A percentile compares a stretch with the other conserved stretches of the same genome.
Evolutionary conservation across 2,329 filamentous ascomycete species (phyloP).

Genomic region (Alternaria panax): DNA sequence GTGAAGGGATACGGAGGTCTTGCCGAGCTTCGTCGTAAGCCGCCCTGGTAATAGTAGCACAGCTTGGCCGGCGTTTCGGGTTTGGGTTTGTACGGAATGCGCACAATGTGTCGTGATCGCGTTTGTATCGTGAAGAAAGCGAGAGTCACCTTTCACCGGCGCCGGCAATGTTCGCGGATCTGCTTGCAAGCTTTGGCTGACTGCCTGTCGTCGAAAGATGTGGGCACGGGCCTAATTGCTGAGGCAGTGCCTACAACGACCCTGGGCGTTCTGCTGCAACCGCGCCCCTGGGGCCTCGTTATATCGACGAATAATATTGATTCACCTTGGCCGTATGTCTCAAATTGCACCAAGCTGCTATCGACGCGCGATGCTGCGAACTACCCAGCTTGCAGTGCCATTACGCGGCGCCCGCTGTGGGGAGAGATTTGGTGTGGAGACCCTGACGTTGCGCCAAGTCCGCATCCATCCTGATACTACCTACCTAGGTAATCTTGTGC

Average conservation of each 20-base stretch:
- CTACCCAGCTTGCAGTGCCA: conserved; percentile 6
- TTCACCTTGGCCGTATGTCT: neutral
- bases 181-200: conserved; percentile 12
- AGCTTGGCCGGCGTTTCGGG: conserved; percentile 17
- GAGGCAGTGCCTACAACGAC: conserved; percentile 17
- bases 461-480: neutral
- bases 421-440: conserved; percentile 11
- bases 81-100: neutral
- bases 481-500: neutral
- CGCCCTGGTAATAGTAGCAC: conserved; percentile 3
- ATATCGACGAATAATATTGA: conserved; percentile 7
- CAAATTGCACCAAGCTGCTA: conserved; percentile 3
- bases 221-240: conserved; percentile 16
- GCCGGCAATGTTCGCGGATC: conserved; percentile 3
- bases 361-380: conserved; percentile 1
- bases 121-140: neutral
- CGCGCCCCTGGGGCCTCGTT: conserved; percentile 16
- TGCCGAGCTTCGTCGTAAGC: conserved; percentile 26
- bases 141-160: conserved; percentile 1
- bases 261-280: conserved; percentile 15
- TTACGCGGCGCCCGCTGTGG: conserved; percentile 16
- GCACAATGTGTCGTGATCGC: conserved; percentile 8
- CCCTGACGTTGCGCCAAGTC: conserved; percentile 19
- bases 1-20: conserved; percentile 22
- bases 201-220: conserved; percentile 15